Base-by-base conservation (phyloP, 2,329 filamentous ascomycete genomes). In the Camillea tinctor region DNA sequence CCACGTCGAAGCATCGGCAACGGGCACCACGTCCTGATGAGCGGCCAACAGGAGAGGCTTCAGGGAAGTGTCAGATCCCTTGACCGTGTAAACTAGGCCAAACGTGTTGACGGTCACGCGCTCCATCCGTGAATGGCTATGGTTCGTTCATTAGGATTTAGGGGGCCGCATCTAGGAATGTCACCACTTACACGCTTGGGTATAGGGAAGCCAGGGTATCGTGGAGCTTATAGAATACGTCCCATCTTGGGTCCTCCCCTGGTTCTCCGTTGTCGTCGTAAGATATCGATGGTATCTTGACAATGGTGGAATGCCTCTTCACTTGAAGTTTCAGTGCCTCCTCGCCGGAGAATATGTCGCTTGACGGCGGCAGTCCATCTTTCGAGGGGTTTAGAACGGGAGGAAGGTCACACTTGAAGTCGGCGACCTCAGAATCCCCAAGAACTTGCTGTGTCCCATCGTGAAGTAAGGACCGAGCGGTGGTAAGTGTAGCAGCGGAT, bases 21-120 rank as follows among this genome's bases (percentile, higher is more conserved):
- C 81, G 17, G 83, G 82, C 0, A 85, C 82, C 4, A 84, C 81
- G 56, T 85, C 83, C 67, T 85, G 82, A 63, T 85, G 82, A 1
- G 80, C 82, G 70, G 82, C 81, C 54, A 86, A 75, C 23, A 86
- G 74, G 1, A 82, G 64, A 0, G 83, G 83, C 58, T 83, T 84
- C n/a, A 87, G 77, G 0, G 75, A 75, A 2, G 76, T 63, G 56
- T 87, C 77, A 5, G 75, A 77, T 19, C 86, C 86, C 4, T 80
- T 68, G 61, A 88, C 77, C 0, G 85, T 88, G 71, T 83, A 88
- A 24, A 89, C 74, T 2, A 89, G 75, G 13, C 86, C 87, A 49
- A 88, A 81, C 0, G 80, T 85, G 68, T 89, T 89, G 59, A 89
- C 76, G 52, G 82, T 85, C 60, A 86, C 83, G 8, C 83, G 66